These are phyloP conservation scores for Arachis stenosperma DNA, from an alignment of 306 rosid genomes.

Conservation along the genomic window DNA sequence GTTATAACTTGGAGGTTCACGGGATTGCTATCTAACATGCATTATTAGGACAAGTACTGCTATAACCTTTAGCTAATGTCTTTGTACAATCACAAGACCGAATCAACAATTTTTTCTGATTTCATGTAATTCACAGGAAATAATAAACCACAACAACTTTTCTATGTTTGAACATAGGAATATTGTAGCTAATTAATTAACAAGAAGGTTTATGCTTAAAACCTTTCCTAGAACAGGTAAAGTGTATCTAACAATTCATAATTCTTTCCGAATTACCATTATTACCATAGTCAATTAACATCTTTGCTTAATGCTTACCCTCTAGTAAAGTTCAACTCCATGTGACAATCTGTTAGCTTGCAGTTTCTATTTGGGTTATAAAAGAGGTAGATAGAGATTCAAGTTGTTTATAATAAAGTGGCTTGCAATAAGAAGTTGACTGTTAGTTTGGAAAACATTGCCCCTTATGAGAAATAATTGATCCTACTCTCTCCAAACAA, in stretches of 20 bases:
- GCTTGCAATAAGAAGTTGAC: not conserved
- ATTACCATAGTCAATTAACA: not conserved
- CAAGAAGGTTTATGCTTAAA: too few relatives aligned
- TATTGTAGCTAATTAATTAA: not conserved
- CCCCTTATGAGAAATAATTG: not conserved
- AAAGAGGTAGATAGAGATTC: not conserved
- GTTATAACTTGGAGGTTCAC: constrained; percentile 32
- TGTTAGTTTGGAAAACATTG: not conserved
- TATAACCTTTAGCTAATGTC: constrained; percentile 4
- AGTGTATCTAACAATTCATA: too few relatives aligned
- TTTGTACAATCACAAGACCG: not conserved
- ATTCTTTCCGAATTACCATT: too few relatives aligned
- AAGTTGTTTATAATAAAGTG: not conserved
- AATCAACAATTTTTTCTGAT: not conserved
- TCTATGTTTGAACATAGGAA: too few relatives aligned
- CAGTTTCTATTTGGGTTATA: not conserved
- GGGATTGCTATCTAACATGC: constrained; percentile 20
- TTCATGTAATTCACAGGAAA: not conserved
- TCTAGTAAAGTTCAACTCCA: not conserved
- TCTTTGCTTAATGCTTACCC: not conserved
- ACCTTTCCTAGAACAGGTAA: too few relatives aligned
- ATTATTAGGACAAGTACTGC: not conserved
- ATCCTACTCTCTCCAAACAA: not conserved
- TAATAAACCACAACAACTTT: too few relatives aligned
- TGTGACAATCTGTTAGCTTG: not conserved